A percentile compares a stretch with the other conserved stretches of the same genome.
Conservation (phyloP, 2,329 filamentous ascomycete genomes). For the Lizonia empirigonia region DNA sequence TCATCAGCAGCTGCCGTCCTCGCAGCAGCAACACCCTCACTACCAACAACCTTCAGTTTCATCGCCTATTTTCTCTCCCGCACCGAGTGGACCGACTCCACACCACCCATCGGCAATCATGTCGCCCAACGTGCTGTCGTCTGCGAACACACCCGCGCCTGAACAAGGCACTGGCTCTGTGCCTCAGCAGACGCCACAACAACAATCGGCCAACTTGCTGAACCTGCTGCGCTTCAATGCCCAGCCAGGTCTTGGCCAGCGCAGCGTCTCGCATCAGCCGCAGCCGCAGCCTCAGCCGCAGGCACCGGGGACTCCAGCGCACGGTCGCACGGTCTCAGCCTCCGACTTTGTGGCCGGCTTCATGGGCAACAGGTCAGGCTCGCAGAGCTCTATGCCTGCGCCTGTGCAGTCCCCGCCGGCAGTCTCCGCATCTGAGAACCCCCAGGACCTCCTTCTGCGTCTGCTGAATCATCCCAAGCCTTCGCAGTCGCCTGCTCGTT, state of each 20-base stretch:
- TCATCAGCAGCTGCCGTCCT: conserved; percentile 26
- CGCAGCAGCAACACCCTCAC: conserved; percentile 30
- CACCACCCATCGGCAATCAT: conserved; percentile 63
- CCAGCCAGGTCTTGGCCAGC: conserved; percentile 46
- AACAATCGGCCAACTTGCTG: conserved; percentile 62
- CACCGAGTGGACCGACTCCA: conserved; percentile 59
- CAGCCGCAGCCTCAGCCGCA: conserved; percentile 5
- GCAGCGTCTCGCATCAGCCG: conserved; percentile 39
- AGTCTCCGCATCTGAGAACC: conserved; percentile 60
- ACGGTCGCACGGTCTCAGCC: conserved; percentile 55
- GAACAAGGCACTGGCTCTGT: conserved; percentile 46
- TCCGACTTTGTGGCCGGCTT: conserved; percentile 64
- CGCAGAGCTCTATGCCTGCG: conserved; percentile 41
- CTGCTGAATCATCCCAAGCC: conserved; percentile 77
- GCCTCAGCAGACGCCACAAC: conserved; percentile 48
- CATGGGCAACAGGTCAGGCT: conserved; percentile 53
- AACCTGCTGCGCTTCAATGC: conserved; percentile 70
- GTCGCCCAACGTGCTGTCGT: conserved; percentile 60
- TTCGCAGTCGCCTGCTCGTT: conserved; percentile 38
- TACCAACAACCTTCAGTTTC: conserved; percentile 64
- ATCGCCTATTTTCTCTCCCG: conserved; percentile 63
- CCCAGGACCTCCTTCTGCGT: conserved; percentile 84
- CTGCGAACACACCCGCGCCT: conserved; percentile 50
- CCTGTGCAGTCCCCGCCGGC: conserved; percentile 39
- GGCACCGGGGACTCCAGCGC: conserved; percentile 24